phyloP scores from a whole-genome alignment of 768 basidiomycete genomes.

The Vararia minispora region DNA sequence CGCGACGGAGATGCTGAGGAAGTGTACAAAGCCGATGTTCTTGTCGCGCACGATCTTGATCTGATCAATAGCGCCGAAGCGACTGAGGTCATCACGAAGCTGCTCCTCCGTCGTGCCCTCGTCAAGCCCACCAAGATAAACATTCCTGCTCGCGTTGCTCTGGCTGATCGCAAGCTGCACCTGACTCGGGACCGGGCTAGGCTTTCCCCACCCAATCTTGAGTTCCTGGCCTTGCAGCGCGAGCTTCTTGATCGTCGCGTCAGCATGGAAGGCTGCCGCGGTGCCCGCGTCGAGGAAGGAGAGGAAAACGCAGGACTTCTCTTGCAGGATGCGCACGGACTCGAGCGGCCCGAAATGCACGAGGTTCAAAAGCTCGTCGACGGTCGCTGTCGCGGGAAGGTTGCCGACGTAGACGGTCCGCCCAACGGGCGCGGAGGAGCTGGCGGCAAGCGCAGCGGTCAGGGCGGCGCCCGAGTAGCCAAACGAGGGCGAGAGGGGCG shows the following conservation, averaged over 20 bases:
- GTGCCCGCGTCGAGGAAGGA: slow-evolving; percentile 92
- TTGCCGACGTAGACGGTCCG: slow-evolving; percentile 98
- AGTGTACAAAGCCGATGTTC: slow-evolving; percentile 99
- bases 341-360: slow-evolving; percentile 98
- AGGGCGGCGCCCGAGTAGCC: slow-evolving; percentile 74
- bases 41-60: slow-evolving; percentile 99
- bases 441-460: slow-evolving; percentile 54
- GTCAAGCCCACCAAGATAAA: slow-evolving; percentile 91
- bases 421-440: slow-evolving; percentile 49
- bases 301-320: slow-evolving; percentile 96
- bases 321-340: slow-evolving; percentile 86
- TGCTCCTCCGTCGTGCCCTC: slow-evolving; percentile 86
- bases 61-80: slow-evolving; percentile 95
- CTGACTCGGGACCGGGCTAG: slow-evolving; percentile 75
- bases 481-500: slow-evolving; percentile 56
- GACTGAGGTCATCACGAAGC: slow-evolving; percentile 81
- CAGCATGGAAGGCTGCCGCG: slow-evolving; percentile 94
- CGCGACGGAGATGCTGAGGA: slow-evolving; percentile 88
- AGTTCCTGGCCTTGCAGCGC: slow-evolving; percentile 91
- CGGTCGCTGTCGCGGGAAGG: slow-evolving; percentile 88
- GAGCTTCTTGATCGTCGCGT: slow-evolving; percentile 91
- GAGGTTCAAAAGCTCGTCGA: slow-evolving; percentile 95
- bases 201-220: slow-evolving; percentile 98
- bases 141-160: slow-evolving; percentile 89
- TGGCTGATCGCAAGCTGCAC: slow-evolving; percentile 84